A percentile compares a stretch with the other conserved stretches of the same genome.
These are phyloP conservation scores for Epichloe uncinata DNA, from an alignment of 2,329 filamentous ascomycete genomes.

Conservation along the genomic window DNA sequence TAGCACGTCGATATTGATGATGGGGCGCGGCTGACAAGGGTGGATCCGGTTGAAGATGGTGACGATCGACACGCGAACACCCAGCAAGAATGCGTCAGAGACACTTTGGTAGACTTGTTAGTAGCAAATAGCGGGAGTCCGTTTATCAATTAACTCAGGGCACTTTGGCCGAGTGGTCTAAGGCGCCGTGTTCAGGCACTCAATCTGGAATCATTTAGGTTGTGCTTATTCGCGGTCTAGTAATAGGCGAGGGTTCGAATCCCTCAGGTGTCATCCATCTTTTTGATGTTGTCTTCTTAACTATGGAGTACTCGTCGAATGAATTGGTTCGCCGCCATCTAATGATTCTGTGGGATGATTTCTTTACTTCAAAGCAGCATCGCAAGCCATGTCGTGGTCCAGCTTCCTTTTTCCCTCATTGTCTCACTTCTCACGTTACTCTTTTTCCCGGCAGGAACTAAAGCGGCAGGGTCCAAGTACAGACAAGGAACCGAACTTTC, in stretches of 20 bases:
- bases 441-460: neutral
- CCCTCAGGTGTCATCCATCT: constrained; percentile 16
- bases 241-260: constrained; percentile 20
- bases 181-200: constrained; percentile 7
- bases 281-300: neutral
- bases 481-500: too few species aligned
- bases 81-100: too few species aligned
- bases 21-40: neutral
- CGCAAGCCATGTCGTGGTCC: too few species aligned
- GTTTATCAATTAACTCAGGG: neutral
- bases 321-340: neutral
- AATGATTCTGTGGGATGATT: neutral
- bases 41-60: neutral
- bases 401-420: neutral
- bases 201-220: too few species aligned
- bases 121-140: rapidly evolving
- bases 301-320: too few species aligned
- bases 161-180: constrained; percentile 10
- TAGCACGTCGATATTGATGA: neutral
- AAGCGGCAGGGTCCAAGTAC: neutral
- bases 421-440: neutral
- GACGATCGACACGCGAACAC: too few species aligned
- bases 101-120: rapidly evolving
- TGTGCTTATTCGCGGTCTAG: constrained; percentile 12
- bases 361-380: too few species aligned